Evolutionary conservation across 192 early-diverging fungal species (phyloP).

Genomic region (Umbelopsis isabellina): DNA sequence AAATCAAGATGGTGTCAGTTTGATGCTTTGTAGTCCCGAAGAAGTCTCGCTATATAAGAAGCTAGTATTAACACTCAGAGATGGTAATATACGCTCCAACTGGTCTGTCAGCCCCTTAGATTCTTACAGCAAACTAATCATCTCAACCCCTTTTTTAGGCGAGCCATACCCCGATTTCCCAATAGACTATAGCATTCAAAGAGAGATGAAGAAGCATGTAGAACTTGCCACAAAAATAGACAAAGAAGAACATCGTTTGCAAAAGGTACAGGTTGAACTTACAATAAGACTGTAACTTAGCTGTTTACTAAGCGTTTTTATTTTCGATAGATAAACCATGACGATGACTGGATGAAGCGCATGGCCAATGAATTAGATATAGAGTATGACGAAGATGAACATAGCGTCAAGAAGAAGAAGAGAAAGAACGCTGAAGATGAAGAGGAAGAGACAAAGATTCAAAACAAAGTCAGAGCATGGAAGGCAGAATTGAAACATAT

Average conservation of each 20-base stretch:
- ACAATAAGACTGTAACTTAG: not conserved
- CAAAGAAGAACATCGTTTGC: constrained; percentile 71
- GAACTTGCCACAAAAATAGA: constrained; percentile 84
- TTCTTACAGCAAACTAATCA: constrained; percentile 21
- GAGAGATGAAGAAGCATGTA: constrained; percentile 75
- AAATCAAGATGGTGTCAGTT: constrained; percentile 75
- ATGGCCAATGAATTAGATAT: constrained; percentile 82
- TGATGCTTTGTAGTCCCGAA: constrained; percentile 84
- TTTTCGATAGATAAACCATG: constrained; percentile 39
- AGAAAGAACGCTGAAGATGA: constrained; percentile 41
- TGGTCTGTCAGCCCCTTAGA: not conserved
- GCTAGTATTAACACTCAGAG: constrained; percentile 79
- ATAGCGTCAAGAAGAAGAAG: constrained; percentile 39
- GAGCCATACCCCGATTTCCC: constrained; percentile 78
- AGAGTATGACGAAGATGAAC: constrained; percentile 70
- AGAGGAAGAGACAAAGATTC: constrained; percentile 44
- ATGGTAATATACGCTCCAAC: constrained; percentile 48
- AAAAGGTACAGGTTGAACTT: constrained; percentile 53
- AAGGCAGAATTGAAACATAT: constrained; percentile 48
- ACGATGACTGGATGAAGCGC: constrained; percentile 78
- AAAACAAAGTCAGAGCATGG: constrained; percentile 48
- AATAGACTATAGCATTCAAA: constrained; percentile 71
- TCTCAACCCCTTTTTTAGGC: not conserved
- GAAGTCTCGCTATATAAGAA: constrained; percentile 82
- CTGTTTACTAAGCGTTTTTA: not conserved